Conservation (phyloP, 345 rosid genomes). For the Eucalyptus paniculata region DNA sequence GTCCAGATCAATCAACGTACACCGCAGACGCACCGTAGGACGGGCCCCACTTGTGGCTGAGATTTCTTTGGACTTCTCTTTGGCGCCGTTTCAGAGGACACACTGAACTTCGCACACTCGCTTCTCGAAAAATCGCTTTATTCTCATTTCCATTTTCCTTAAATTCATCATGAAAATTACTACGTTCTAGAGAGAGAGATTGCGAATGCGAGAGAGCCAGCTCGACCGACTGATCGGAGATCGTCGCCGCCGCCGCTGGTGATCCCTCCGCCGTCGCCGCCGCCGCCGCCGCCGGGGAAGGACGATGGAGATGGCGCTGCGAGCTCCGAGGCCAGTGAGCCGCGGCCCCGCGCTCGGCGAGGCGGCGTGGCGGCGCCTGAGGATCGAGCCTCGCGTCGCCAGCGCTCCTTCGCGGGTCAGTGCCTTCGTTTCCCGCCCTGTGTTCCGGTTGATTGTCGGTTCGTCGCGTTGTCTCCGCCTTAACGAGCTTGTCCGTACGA, state of each 20-base stretch:
- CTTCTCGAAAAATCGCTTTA: not conserved
- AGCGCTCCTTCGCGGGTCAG: not conserved
- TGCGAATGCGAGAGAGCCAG: not conserved
- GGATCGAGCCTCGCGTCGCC: constrained; percentile 26
- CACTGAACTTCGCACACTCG: not conserved
- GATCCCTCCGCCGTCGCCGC: not conserved
- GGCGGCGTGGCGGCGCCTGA: constrained; percentile 19
- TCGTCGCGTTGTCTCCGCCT: not conserved
- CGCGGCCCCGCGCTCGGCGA: constrained; percentile 9
- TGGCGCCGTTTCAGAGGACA: not conserved
- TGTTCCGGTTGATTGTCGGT: not conserved
- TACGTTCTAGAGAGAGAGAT: not conserved
- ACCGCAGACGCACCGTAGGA: not conserved
- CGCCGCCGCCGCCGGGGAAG: not conserved
- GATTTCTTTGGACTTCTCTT: not conserved
- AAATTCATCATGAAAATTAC: not conserved
- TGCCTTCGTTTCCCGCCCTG: not conserved
- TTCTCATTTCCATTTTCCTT: not conserved
- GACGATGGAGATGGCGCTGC: constrained; percentile 55
- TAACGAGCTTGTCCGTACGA: not conserved
- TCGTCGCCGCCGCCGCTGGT: not conserved
- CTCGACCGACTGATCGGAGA: not conserved
- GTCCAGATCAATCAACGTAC: not conserved
- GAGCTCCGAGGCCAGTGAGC: constrained; percentile 36
- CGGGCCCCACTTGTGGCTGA: not conserved